These are phyloP conservation scores for Actinomucor elegans DNA, from an alignment of 371 early-diverging fungal genomes.

Conservation along the genomic window DNA sequence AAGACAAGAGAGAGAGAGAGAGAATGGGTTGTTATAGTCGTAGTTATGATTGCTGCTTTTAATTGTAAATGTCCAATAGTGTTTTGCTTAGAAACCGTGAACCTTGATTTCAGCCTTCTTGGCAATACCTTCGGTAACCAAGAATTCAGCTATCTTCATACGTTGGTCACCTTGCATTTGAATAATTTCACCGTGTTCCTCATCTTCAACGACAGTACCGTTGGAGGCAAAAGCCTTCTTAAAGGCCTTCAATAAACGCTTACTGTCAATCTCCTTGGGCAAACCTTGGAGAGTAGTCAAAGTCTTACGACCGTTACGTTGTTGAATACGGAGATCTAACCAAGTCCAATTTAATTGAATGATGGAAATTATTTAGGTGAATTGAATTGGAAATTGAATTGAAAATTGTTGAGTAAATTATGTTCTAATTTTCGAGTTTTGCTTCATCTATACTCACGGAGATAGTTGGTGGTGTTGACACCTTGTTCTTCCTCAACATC, in stretches of 20 bases:
- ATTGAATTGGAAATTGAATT: background rate
- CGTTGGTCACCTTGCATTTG: constrained; percentile 97
- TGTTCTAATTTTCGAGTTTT: constrained; percentile 5
- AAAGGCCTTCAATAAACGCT: constrained; percentile 88
- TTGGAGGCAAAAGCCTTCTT: constrained; percentile 97
- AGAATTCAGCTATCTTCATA: constrained; percentile 74
- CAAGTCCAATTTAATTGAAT: background rate
- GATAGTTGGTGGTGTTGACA: constrained; percentile 53
- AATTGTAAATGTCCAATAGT: no score
- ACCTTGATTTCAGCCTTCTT: constrained; percentile 84
- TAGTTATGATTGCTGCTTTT: background rate
- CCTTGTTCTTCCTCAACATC: constrained; percentile 68
- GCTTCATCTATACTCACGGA: constrained; percentile 62
- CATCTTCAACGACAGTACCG: constrained; percentile 91
- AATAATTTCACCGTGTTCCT: constrained; percentile 87
- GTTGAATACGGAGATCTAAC: constrained; percentile 93
- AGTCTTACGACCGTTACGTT: constrained; percentile 96
- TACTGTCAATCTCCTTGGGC: constrained; percentile 81
- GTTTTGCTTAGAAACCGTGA: constrained; percentile 87
- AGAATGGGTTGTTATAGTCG: background rate
- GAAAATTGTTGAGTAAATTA: constrained; percentile 8
- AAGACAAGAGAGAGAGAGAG: no score
- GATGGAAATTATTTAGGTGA: background rate
- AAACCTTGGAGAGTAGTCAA: constrained; percentile 93
- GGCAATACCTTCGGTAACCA: constrained; percentile 73